Conservation (phyloP, 768 basidiomycete genomes). For the Naganishia vaughanmartiniae region DNA sequence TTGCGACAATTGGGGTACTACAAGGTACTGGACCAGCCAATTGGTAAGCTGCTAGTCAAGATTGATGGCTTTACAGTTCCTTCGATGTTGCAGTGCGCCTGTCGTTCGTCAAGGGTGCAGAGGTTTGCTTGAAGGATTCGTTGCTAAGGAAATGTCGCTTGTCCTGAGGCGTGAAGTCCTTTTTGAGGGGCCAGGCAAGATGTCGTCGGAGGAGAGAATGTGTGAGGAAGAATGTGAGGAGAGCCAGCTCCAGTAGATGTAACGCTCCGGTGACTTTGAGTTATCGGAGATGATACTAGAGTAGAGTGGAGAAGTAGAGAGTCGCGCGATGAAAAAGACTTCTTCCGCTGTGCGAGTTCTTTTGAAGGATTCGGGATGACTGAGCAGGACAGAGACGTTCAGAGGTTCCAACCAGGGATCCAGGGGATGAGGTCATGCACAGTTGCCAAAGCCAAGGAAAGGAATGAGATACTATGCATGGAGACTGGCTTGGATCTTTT, state of each 20-base stretch:
- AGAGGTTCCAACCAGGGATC: slow-evolving; percentile 25
- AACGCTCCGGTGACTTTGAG: not conserved
- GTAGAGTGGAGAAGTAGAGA: not conserved
- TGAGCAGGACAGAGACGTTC: slow-evolving; percentile 9
- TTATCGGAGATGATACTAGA: not conserved
- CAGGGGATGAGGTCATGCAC: slow-evolving; percentile 15
- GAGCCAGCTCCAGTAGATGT: not conserved
- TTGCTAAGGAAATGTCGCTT: not conserved
- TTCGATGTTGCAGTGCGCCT: not conserved
- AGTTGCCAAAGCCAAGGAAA: slow-evolving; percentile 10
- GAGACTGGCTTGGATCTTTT: not conserved
- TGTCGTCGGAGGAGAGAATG: not conserved
- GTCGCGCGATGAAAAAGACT: not conserved
- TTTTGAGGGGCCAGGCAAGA: not conserved
- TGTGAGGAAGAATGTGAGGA: not conserved
- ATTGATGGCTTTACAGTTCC: not conserved
- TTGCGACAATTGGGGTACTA: no score
- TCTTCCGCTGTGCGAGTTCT: not conserved
- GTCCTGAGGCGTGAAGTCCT: slow-evolving; percentile 1
- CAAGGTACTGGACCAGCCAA: not conserved
- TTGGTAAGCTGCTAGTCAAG: no score
- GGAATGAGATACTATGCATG: not conserved
- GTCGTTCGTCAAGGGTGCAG: not conserved
- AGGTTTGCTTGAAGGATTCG: not conserved
- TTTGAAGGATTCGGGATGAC: slow-evolving; percentile 23